These are phyloP conservation scores for Metarhizium brunneum DNA, from an alignment of 2,329 filamentous ascomycete genomes.

Conservation along the genomic window DNA sequence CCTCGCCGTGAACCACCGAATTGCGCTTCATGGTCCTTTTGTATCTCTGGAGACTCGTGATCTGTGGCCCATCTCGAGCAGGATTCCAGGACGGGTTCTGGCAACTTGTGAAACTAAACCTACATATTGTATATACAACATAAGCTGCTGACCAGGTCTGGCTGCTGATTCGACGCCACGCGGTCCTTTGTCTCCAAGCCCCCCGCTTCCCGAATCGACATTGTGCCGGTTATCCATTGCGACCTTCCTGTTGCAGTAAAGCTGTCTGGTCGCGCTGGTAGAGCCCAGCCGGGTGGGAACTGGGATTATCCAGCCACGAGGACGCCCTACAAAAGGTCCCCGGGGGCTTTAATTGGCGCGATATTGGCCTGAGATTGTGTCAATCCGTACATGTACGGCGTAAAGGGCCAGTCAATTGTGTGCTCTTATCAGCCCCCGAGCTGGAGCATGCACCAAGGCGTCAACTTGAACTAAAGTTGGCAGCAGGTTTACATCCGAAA, in stretches of 20 bases:
- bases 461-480: background rate
- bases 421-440: background rate
- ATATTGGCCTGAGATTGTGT: background rate
- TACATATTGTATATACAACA: background rate
- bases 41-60: too few relatives aligned
- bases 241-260: background rate
- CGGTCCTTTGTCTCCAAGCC: background rate
- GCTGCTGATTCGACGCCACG: background rate
- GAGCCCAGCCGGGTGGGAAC: background rate
- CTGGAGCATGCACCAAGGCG: background rate
- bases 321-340: background rate
- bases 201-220: background rate
- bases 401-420: background rate
- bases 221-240: background rate
- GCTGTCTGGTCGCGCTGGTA: background rate
- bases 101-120: background rate
- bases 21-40: too few relatives aligned
- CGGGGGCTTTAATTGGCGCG: background rate
- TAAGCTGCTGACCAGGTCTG: background rate
- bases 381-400: too few relatives aligned
- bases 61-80: too few relatives aligned
- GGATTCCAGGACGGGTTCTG: too few relatives aligned
- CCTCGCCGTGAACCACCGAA: too few relatives aligned
- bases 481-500: background rate
- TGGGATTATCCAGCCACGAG: background rate